Evolutionary conservation across 2,329 filamentous ascomycete species (phyloP), one percentile per base, ranked within the genome.

Genomic region (Leptographium lundbergii): DNA sequence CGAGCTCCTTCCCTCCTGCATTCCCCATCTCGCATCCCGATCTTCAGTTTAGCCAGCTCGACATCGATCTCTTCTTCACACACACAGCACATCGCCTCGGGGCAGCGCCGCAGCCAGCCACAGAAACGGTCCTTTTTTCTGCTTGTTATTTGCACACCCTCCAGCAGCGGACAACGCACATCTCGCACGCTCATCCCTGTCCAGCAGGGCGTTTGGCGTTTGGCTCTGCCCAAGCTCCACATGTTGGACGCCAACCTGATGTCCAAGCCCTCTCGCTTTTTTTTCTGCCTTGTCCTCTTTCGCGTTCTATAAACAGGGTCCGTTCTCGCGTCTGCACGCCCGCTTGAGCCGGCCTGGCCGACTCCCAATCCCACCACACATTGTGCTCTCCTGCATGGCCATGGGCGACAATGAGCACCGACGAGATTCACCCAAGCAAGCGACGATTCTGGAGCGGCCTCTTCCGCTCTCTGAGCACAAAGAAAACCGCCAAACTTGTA

Each of bases 381-480:
- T 47, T 32, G n/a, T 32, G 4, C 42, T 34, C 51, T 34, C 5
- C 27, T n/a, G 9, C n/a, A 34, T 57, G 13, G 58, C 48, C 57
- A 61, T 61, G 59, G 42, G 42, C 53, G 52, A 61, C 36, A 47
- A 65, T 65, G 64, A 61, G 56, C 36, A 39, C 48, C 50, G 51
- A 52, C 45, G 70, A 64, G 57, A 72, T 73, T 65, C 75, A 75
- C 64, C 69, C 63, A 55, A 72, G 72, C 65, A 78, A 76, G 69
- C 75, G 73, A 64, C 70, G 74, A 55, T 76, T 80, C 61, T 77
- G 74, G 75, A 61, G 57, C 58, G 71, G 72, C 61, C 69, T 83
- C 59, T 73, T 82, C 64, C 75, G 78, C 62, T 75, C 71, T 61
- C 73, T 73, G 61, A 78, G 75, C 67, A 70, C 72, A 25, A 70